phyloP scores from a whole-genome alignment of 768 basidiomycete genomes.

The Leccinum rimulosum region DNA sequence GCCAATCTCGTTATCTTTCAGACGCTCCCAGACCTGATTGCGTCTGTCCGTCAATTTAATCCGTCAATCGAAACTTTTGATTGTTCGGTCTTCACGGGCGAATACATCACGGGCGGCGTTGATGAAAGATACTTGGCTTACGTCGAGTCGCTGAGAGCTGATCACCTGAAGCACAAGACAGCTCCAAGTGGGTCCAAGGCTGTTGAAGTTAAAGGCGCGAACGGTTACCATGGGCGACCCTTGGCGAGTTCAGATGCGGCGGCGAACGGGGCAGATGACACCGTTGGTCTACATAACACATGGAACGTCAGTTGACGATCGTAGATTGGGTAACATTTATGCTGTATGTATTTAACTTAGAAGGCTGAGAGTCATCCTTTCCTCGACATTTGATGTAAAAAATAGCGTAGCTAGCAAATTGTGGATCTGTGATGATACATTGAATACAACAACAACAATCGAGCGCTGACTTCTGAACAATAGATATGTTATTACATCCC shows the following conservation, averaged over 20 bases:
- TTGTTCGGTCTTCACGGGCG: slow-evolving; percentile 96
- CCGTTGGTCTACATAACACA: slow-evolving; percentile 76
- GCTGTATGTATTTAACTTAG: neutral
- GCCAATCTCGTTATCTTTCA: slow-evolving; percentile 97
- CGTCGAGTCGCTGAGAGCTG: slow-evolving; percentile 76
- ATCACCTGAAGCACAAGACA: slow-evolving; percentile 68
- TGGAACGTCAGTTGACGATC: slow-evolving; percentile 45
- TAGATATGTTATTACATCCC: slow-evolving; percentile 7
- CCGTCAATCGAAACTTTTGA: slow-evolving; percentile 76
- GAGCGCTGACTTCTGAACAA: slow-evolving; percentile 1
- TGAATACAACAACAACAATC: slow-evolving; percentile 6
- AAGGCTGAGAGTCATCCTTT: neutral
- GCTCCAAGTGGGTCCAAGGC: slow-evolving; percentile 28
- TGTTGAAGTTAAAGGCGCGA: slow-evolving; percentile 36
- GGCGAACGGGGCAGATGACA: slow-evolving; percentile 67
- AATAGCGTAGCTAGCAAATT: slow-evolving; percentile 7
- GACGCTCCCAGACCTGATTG: slow-evolving; percentile 81
- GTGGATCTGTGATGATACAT: slow-evolving; percentile 15
- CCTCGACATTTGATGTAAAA: slow-evolving; percentile 2
- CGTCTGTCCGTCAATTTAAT: slow-evolving; percentile 85
- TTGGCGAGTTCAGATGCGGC: slow-evolving; percentile 39
- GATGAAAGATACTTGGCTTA: slow-evolving; percentile 75
- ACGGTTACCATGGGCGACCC: slow-evolving; percentile 18
- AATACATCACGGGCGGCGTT: slow-evolving; percentile 94
- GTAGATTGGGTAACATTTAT: slow-evolving; percentile 1